phyloP scores from a whole-genome alignment of 2,329 filamentous ascomycete genomes.

The Grosmannia serpens region DNA sequence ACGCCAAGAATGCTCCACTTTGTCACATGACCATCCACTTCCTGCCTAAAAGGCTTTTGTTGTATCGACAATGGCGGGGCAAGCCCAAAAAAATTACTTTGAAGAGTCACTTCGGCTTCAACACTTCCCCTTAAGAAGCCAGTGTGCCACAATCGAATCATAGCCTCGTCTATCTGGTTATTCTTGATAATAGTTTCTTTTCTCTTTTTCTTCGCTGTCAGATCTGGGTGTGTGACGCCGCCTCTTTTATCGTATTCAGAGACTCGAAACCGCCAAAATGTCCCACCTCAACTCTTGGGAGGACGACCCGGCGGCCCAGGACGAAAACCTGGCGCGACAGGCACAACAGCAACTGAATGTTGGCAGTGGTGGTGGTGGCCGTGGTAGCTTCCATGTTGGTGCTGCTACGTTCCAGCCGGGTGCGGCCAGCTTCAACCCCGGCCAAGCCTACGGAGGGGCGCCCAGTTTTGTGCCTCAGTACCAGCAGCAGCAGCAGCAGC shows the following conservation, averaged over 20 bases:
- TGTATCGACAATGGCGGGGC: slow-evolving; percentile 8
- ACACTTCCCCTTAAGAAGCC: background rate
- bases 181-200: background rate
- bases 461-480: slow-evolving; percentile 27
- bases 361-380: slow-evolving; percentile 26
- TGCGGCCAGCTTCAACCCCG: slow-evolving; percentile 49
- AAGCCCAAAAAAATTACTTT: background rate
- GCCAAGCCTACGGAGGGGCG: slow-evolving; percentile 49
- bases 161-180: background rate
- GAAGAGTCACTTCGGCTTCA: background rate
- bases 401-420: slow-evolving; percentile 63
- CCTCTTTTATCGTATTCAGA: background rate
- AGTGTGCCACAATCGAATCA: background rate
- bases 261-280: slow-evolving; percentile 5
- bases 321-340: slow-evolving; percentile 68
- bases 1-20: background rate
- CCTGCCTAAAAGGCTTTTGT: background rate
- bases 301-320: slow-evolving; percentile 68
- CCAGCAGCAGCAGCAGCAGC: slow-evolving; percentile 14
- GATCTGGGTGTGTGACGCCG: background rate
- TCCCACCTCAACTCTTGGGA: slow-evolving; percentile 90
- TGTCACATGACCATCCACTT: background rate
- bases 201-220: background rate
- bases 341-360: slow-evolving; percentile 65
- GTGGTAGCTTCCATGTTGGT: slow-evolving; percentile 47